Evolutionary conservation across 768 basidiomycete genomes (phyloP), one percentile per base, ranked within the genome.

Genomic region (Rhizopogon roseolus): DNA sequence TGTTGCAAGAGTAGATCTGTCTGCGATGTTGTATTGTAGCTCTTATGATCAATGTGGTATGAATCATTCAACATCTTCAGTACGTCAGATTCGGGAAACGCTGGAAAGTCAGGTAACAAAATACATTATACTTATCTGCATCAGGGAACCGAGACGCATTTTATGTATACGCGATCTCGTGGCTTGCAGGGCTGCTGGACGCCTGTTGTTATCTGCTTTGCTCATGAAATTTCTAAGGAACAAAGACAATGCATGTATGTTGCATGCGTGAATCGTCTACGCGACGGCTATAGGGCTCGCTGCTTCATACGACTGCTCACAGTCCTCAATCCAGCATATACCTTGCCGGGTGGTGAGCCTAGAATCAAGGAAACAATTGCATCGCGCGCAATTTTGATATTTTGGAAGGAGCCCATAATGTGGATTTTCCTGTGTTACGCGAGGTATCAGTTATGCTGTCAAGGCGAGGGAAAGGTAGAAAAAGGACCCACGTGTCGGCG

Each of bases 391-490:
- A 98, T 82, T 72, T 96, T 97, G 77, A 99, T 98, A 65, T 97
- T 97, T 76, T 95, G 92, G 75, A 97, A 98, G 14, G 95, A 96
- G 22, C 97, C 97, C 70, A 99, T 86, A 61, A 99, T 98, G 62
- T 98, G 95, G 38, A 99, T 97, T 81, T 97, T 95, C 28, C 95
- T 97, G 63, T 6, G 57, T 22, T 56, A 19, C 27, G 8, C 52
- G 28, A 36, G 5, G 44, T 34, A 41, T 53, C 41, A 54, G 53
- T 50, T 50, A 57, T 17, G 28, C 17, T 17, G 37, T 65, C 17
- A 62, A 43, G 49, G 56, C 48, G 46, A 14, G n/a, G n/a, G n/a
- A 16, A 38, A 6, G 19, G 29, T 8, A 27, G 25, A 52, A 19
- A 52, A 25, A 14, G 13, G 17, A 81, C 90, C 52, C 64, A 95